Evolutionary conservation across 108 stramenopile species (phyloP).

Genomic region (Nitzschia sp.): DNA sequence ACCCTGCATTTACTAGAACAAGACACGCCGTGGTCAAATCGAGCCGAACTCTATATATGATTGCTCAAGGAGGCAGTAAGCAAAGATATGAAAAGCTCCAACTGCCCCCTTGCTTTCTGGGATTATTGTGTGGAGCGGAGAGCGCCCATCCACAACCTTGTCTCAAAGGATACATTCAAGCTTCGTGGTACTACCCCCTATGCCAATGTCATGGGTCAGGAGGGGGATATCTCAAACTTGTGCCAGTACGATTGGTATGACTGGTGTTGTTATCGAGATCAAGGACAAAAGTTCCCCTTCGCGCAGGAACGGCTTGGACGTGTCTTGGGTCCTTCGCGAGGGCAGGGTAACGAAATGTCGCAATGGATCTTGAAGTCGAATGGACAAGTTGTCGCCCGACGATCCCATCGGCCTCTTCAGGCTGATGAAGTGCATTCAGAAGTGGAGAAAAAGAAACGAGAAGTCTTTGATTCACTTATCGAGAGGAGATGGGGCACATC

Average conservation of each 20-base stretch:
- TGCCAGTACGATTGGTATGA: constrained; percentile 49
- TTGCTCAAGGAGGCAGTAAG: constrained; percentile 36
- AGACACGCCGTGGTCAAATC: constrained; percentile 38
- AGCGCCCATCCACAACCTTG: constrained; percentile 37
- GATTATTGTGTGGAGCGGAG: constrained; percentile 47
- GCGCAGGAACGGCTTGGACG: constrained; percentile 9
- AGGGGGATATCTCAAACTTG: constrained; percentile 47
- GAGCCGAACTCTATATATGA: constrained; percentile 42
- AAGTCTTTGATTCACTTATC: constrained; percentile 14
- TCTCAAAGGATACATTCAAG: constrained; percentile 38
- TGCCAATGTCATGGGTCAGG: constrained; percentile 24
- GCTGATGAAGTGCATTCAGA: not conserved
- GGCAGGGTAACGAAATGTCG: constrained; percentile 45
- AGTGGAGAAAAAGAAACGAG: not conserved
- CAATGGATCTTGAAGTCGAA: constrained; percentile 40
- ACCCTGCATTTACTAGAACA: constrained; percentile 27
- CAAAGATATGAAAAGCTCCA: constrained; percentile 33
- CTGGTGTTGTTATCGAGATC: constrained; percentile 40
- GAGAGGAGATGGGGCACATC: constrained; percentile 14
- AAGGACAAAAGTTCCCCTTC: not conserved
- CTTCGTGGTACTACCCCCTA: constrained; percentile 37
- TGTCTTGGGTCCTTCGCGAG: constrained; percentile 38
- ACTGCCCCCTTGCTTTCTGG: constrained; percentile 44
- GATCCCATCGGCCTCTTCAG: constrained; percentile 25
- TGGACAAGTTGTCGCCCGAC: constrained; percentile 31